phyloP scores from a whole-genome alignment of 306 rosid genomes.

The Quercus ilex region DNA sequence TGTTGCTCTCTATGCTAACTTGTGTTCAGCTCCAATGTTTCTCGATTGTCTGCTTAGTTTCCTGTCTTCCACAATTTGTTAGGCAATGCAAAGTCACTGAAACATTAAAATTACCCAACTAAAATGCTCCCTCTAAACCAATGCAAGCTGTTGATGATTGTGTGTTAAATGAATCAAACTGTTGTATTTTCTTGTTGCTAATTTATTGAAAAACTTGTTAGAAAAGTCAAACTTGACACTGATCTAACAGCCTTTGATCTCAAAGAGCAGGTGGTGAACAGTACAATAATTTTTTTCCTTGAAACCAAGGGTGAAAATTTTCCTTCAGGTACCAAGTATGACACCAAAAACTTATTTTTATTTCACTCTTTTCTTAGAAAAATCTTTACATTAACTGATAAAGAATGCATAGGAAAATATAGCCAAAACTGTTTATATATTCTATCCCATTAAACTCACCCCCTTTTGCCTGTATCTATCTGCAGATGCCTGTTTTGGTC shows the following conservation, averaged over 20 bases:
- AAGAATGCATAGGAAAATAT: not conserved
- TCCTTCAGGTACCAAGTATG: slow-evolving; percentile 72
- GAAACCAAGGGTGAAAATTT: slow-evolving; percentile 67
- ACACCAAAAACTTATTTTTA: slow-evolving; percentile 9
- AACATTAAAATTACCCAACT: too few species aligned
- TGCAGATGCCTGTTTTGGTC: slow-evolving; percentile 47
- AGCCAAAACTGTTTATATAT: not conserved
- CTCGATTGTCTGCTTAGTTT: not conserved
- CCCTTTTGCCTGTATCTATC: slow-evolving; percentile 6
- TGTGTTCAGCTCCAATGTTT: too few species aligned
- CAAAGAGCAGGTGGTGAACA: slow-evolving; percentile 67
- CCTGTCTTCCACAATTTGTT: too few species aligned
- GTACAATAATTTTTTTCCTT: slow-evolving; percentile 66
- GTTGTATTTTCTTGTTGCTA: not conserved
- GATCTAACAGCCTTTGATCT: slow-evolving; percentile 72
- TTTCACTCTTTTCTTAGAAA: not conserved
- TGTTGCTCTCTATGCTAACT: not conserved
- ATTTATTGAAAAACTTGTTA: slow-evolving; percentile 25
- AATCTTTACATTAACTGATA: not conserved
- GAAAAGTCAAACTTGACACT: slow-evolving; percentile 63
- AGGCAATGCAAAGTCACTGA: too few species aligned
- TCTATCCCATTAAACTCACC: not conserved
- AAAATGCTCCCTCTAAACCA: too few species aligned
- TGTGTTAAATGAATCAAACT: not conserved
- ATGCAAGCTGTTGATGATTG: too few species aligned